These are phyloP conservation scores for Sporobolomyces roseus DNA, from an alignment of 768 basidiomycete genomes.

Conservation along the genomic window DNA sequence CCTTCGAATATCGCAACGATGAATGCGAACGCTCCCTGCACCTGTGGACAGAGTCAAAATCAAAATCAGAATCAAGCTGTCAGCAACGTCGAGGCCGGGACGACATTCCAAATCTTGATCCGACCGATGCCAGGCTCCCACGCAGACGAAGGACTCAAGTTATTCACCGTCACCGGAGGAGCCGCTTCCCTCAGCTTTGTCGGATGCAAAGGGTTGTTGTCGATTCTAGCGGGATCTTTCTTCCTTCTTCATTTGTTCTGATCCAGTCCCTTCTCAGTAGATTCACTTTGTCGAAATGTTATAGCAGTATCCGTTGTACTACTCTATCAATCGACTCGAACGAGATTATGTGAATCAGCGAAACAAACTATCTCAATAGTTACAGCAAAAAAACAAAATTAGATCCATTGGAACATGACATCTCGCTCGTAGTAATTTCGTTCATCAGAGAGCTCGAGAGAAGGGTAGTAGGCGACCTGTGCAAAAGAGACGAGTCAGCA, in stretches of 20 bases:
- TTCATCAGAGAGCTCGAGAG: conserved; percentile 80
- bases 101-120: conserved; percentile 2
- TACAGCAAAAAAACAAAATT: neutral
- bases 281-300: too few species aligned
- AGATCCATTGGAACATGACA: conserved; percentile 48
- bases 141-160: neutral
- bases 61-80: neutral
- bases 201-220: neutral
- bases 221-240: too few species aligned
- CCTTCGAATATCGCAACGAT: neutral
- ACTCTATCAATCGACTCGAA: too few species aligned
- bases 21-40: conserved; percentile 4
- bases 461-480: conserved; percentile 81
- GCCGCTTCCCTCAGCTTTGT: neutral
- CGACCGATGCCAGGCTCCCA: neutral
- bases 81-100: neutral
- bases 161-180: neutral
- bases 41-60: neutral
- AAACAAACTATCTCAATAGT: neutral
- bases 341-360: too few species aligned
- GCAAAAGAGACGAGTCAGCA: neutral
- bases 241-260: neutral
- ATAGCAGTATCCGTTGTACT: too few species aligned
- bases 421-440: conserved; percentile 84
- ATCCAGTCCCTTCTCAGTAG: neutral